Evolutionary conservation across 164 flowering plant genomes (phyloP), one percentile per base, ranked within the genome.

Genomic region (Vitis cinerea): DNA sequence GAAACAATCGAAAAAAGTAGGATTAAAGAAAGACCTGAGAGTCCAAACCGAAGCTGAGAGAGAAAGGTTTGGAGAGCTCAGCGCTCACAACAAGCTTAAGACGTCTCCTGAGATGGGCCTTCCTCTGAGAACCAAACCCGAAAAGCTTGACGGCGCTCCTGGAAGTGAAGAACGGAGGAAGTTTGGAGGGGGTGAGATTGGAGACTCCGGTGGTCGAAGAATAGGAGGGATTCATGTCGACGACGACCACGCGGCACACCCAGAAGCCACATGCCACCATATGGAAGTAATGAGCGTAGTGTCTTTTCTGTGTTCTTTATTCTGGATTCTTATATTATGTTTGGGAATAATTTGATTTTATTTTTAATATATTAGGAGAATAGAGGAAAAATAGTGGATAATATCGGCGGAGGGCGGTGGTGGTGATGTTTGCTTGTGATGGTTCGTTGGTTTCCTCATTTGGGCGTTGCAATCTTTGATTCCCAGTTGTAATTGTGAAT

Each of bases 11-110:
- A 72, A 55, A 13, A 57, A 53, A 61, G 27, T 2, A 57, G 54
- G 23, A 37, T 31, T 27, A 64, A 27, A 44, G 19, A 69, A 10
- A 60, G 27, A 90, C 94, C 90, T 83, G 81, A 75, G 84, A 75
- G 52, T 87, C 89, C 76, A 84, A 83, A 15, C 84, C 88, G 44
- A 85, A 76, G 64, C 75, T 73, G 6, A 65, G 57, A 14, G 86
- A 76, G 63, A 80, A 75, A 13, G 83, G 65, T 65, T 77, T 80
- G 10, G 89, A 86, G 10, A 84, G 71, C 72, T 82, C 83, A 50
- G 89, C 89, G 52, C 72, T 59, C 56, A 75, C 82, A 9, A 77
- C 82, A 54, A 85, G 74, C 72, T 67, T 77, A 15, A 78, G 61
- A 50, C 75, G 78, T 56, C 72, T 73, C 53, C 51, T 50, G 1